These are phyloP conservation scores for Solanum raphanifolium DNA, from an alignment of 257 asterid species.

Conservation along the genomic window DNA sequence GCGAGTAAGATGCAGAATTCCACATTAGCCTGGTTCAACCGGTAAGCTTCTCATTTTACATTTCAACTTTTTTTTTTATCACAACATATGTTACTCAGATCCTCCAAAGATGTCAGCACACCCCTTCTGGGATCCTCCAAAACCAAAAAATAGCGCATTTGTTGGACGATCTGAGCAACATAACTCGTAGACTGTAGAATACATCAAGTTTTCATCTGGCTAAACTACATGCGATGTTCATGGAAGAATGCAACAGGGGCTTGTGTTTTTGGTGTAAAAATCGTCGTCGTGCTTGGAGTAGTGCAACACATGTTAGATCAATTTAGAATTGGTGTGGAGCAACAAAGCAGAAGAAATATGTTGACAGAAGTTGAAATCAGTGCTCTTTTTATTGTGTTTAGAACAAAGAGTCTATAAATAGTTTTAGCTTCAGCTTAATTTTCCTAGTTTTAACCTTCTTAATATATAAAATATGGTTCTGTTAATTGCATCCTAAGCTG, in stretches of 20 bases:
- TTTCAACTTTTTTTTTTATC: background rate
- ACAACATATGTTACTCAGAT: background rate
- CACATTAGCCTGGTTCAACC: background rate
- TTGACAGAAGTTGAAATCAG: background rate
- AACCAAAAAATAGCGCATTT: background rate
- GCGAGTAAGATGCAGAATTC: slow-evolving; percentile 11
- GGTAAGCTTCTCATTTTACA: background rate
- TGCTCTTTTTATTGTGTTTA: background rate
- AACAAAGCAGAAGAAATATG: background rate
- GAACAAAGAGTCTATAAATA: background rate
- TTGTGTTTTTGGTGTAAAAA: background rate
- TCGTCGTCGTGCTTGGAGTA: background rate
- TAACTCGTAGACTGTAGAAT: background rate
- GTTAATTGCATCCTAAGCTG: background rate
- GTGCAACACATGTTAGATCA: background rate
- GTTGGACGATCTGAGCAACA: background rate
- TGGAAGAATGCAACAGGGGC: background rate
- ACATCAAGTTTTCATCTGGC: background rate
- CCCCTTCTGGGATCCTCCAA: background rate
- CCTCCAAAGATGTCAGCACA: background rate
- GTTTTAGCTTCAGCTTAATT: background rate
- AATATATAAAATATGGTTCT: background rate
- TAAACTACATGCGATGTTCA: background rate
- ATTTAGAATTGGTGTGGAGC: background rate
- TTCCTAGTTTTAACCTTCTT: background rate